A percentile compares a stretch with the other conserved stretches of the same genome.
Conservation (phyloP, 805 yeast species). For the Ogataea glucozyma region DNA sequence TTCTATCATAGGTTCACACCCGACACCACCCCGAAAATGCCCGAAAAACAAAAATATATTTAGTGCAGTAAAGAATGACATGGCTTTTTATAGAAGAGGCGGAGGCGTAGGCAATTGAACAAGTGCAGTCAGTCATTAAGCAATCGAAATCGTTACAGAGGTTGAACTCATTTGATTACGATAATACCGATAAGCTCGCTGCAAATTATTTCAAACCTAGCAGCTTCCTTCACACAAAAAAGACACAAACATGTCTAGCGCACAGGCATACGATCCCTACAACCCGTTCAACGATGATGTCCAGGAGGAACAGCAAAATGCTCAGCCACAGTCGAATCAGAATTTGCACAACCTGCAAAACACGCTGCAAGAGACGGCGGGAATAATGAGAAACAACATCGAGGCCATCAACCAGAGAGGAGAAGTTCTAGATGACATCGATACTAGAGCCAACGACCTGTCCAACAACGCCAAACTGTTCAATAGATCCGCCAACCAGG, state of each 20-base stretch:
- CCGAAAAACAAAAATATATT: conserved; percentile 5
- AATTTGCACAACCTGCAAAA: conserved; percentile 33
- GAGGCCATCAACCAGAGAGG: conserved; percentile 95
- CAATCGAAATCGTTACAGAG: neutral
- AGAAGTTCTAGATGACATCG: conserved; percentile 87
- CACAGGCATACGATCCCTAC: conserved; percentile 38
- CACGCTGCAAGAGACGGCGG: conserved; percentile 74
- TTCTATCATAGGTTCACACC: neutral
- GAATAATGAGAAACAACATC: conserved; percentile 95
- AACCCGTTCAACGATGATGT: conserved; percentile 37
- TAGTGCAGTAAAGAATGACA: neutral
- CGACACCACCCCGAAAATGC: conserved; percentile 1
- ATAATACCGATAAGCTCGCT: neutral
- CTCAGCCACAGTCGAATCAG: conserved; percentile 21
- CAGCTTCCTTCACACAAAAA: neutral
- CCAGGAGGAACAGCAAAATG: conserved; percentile 27
- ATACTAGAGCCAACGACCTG: conserved; percentile 88
- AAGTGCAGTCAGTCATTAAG: neutral
- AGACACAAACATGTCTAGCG: conserved; percentile 29
- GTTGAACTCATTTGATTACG: no score
- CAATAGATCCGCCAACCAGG: conserved; percentile 95
- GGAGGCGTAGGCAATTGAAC: neutral
- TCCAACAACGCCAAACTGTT: conserved; percentile 93
- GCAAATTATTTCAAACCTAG: neutral
- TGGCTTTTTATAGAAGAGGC: conserved; percentile 4